Percentiles rank a stretch among this genome's conserved stretches.
Evolutionary conservation across 352 stramenopile species (phyloP).

Genomic region (Phytophthora melonis): DNA sequence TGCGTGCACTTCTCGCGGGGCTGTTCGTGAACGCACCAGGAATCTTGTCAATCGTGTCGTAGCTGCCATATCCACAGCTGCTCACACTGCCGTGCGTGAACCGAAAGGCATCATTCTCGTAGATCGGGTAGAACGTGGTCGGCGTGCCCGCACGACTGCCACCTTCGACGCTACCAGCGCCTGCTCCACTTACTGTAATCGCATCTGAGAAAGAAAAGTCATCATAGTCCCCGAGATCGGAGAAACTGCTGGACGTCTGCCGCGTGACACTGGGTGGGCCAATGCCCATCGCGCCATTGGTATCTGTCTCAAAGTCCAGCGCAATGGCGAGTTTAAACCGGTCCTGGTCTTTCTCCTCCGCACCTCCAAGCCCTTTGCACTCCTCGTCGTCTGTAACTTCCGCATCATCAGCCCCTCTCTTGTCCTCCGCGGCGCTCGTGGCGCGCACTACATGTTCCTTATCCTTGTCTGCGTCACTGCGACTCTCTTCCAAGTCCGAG

Average conservation of each 20-base stretch:
- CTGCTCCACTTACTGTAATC: slow-evolving; percentile 46
- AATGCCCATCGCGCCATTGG: slow-evolving; percentile 40
- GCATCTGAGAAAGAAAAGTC: slow-evolving; percentile 81
- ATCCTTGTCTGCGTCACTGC: slow-evolving; percentile 35
- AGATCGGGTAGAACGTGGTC: slow-evolving; percentile 83
- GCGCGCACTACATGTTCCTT: slow-evolving; percentile 17
- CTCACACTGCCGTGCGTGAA: slow-evolving; percentile 67
- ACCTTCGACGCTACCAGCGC: slow-evolving; percentile 40
- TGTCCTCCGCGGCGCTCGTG: slow-evolving; percentile 26
- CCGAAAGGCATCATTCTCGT: slow-evolving; percentile 77
- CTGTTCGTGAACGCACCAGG: slow-evolving; percentile 41
- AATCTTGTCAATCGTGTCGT: slow-evolving; percentile 49
- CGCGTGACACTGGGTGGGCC: slow-evolving; percentile 60
- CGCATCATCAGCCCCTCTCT: slow-evolving; percentile 7
- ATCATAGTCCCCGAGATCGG: slow-evolving; percentile 87
- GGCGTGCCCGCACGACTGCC: slow-evolving; percentile 48
- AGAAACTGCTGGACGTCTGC: slow-evolving; percentile 91
- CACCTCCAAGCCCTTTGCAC: slow-evolving; percentile 34
- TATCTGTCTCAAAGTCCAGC: slow-evolving; percentile 75
- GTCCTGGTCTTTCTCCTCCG: slow-evolving; percentile 41
- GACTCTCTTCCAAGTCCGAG: slow-evolving; percentile 37
- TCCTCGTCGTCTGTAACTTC: slow-evolving; percentile 36
- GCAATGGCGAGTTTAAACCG: slow-evolving; percentile 65
- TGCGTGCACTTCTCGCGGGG: slow-evolving; percentile 46
- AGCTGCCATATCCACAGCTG: slow-evolving; percentile 55